These are phyloP conservation scores for Ogataea pignaliae DNA, from an alignment of 805 yeast genomes.

Conservation along the genomic window DNA sequence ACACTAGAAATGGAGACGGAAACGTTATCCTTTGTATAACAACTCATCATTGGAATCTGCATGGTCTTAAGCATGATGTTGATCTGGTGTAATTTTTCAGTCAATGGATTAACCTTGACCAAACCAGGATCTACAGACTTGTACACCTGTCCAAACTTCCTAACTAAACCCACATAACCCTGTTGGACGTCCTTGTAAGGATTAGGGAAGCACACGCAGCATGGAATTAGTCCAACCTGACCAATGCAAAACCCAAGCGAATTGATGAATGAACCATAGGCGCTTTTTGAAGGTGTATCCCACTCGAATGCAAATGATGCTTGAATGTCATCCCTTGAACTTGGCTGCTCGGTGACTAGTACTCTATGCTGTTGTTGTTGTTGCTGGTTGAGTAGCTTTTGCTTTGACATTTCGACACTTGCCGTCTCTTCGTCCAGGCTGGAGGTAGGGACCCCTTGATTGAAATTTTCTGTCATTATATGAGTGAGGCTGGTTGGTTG, in stretches of 20 bases:
- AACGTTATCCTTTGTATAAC: constrained; percentile 71
- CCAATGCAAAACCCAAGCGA: constrained; percentile 47
- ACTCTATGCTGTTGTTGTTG: too few species aligned
- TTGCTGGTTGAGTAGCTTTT: too few species aligned
- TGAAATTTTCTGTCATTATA: too few species aligned
- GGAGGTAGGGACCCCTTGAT: too few species aligned
- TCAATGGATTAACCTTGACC: constrained; percentile 58
- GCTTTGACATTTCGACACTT: too few species aligned
- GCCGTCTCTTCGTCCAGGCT: too few species aligned
- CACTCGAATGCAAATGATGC: constrained; percentile 29
- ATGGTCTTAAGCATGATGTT: constrained; percentile 54
- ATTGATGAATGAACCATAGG: constrained; percentile 35
- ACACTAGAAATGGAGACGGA: constrained; percentile 60
- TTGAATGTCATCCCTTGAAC: constrained; percentile 20
- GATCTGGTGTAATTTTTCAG: constrained; percentile 49
- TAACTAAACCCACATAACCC: constrained; percentile 66
- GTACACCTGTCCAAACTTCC: constrained; percentile 61
- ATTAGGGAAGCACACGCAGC: constrained; percentile 49
- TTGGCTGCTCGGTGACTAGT: constrained; percentile 17
- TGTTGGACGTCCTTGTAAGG: constrained; percentile 59
- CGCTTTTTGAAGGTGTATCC: constrained; percentile 30
- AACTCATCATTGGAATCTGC: constrained; percentile 63
- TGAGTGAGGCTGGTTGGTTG: too few species aligned
- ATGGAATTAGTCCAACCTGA: constrained; percentile 48
- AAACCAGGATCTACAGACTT: constrained; percentile 69